Conservation (phyloP, 805 yeast species). For the Lipomyces kockii region DNA sequence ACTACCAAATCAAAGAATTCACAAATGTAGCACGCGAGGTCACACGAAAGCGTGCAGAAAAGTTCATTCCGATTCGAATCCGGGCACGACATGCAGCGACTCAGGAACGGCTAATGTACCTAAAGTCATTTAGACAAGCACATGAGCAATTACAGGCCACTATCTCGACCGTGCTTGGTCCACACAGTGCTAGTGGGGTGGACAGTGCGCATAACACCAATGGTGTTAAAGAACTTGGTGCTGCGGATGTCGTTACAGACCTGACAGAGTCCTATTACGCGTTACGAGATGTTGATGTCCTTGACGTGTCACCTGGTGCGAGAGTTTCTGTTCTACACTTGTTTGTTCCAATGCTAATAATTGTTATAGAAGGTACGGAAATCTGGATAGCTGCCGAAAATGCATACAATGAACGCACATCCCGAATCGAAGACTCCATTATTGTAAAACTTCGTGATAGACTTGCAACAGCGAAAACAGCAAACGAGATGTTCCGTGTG, state of each 20-base stretch:
- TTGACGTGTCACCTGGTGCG: constrained; percentile 45
- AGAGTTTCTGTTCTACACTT: background rate
- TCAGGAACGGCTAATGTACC: constrained; percentile 51
- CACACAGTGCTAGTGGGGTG: constrained; percentile 1
- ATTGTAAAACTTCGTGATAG: constrained; percentile 49
- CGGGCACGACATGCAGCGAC: constrained; percentile 51
- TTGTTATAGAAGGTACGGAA: constrained; percentile 44
- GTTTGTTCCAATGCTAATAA: constrained; percentile 28
- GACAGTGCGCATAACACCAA: constrained; percentile 1
- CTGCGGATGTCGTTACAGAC: constrained; percentile 44
- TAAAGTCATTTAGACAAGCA: constrained; percentile 54
- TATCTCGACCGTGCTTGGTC: constrained; percentile 40
- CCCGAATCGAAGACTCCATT: constrained; percentile 54
- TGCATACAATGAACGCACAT: constrained; percentile 51
- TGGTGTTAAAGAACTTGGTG: constrained; percentile 14
- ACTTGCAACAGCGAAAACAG: constrained; percentile 49
- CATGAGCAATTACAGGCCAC: constrained; percentile 58
- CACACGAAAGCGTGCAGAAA: constrained; percentile 72
- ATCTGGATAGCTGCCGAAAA: constrained; percentile 52
- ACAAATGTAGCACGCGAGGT: constrained; percentile 72
- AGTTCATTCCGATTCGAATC: constrained; percentile 67
- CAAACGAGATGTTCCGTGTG: constrained; percentile 57
- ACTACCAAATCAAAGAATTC: constrained; percentile 64
- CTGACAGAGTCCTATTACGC: constrained; percentile 52
- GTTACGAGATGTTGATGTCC: constrained; percentile 47